Base-by-base conservation (phyloP, 805 yeast species). In the Kodamaea fukazawae region DNA sequence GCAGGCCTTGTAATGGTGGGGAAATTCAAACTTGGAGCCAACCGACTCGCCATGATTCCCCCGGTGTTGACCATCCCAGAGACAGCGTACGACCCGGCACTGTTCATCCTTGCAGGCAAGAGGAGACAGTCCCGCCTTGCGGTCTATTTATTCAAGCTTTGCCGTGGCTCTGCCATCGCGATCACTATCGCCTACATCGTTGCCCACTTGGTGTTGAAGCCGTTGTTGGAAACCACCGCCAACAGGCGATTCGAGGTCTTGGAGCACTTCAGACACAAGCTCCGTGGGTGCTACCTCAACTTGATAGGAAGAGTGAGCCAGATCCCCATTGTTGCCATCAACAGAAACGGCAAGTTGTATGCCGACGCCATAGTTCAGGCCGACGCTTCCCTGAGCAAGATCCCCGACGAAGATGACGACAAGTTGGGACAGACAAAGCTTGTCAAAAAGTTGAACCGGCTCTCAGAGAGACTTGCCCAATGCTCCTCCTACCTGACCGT, bases 311-410 rank as follows among this genome's bases (percentile, higher is more conserved):
- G 58, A 30, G 71, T 69, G 6, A 57, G 59, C 28, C 44, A 63
- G 29, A 65, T 69, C 5, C 74, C 74, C 3, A 64, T 67, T 15
- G 68, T 68, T 14, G 63, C 65, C n/a, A 50, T 65, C 34, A 53
- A 55, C 28, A 52, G 54, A 42, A 40, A 51, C 12, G 65, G 61
- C 2, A 65, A 58, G 43, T 52, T 57, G 12, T 60, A 57, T 29
- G 59, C 67, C 3, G 74, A 69, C 41, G 63, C 67, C 3, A 56
- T 69, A 4, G 50, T 59, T 29, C 74, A 69, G 45, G 68, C 74
- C 2, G 58, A 53, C 9, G 56, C 54, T 18, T 54, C 61, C 27
- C 48, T 43, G 22, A 23, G 23, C n/a, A 30, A 20, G 4, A 29
- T 34, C 13, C 29, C 40, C 11, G 45, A 51, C 22, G 50, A 45